These are phyloP conservation scores for Aspergillus baeticus DNA, from an alignment of 495 filamentous ascomycete genomes.

Conservation along the genomic window DNA sequence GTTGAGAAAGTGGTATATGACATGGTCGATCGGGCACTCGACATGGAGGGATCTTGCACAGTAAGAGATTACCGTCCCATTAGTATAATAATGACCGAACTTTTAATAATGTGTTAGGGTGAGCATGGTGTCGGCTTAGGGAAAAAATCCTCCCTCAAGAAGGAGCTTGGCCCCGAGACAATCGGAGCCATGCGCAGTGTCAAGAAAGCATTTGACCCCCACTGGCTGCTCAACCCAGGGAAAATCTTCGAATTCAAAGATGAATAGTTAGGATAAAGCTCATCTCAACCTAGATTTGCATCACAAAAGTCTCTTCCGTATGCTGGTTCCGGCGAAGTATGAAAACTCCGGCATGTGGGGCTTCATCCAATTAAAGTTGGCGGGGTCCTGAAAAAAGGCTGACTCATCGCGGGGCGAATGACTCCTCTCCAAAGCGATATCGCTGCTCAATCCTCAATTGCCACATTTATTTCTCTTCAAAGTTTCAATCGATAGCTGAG, in stretches of 20 bases:
- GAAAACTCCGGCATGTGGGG: neutral
- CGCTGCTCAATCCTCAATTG: conserved; percentile 25
- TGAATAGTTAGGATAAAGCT: neutral
- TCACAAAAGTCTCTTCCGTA: neutral
- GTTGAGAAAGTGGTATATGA: conserved; percentile 80
- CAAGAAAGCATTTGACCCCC: conserved; percentile 80
- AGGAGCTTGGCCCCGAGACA: conserved; percentile 81
- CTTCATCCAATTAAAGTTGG: conserved; percentile 1
- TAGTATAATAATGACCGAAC: neutral
- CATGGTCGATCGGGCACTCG: conserved; percentile 83
- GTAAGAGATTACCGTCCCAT: conserved; percentile 31
- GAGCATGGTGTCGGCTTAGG: conserved; percentile 89
- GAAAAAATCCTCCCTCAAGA: conserved; percentile 76
- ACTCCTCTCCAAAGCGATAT: conserved; percentile 33
- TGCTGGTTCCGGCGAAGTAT: conserved; percentile 4
- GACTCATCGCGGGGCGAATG: conserved; percentile 40
- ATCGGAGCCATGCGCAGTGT: conserved; percentile 83
- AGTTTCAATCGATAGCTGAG: conserved; percentile 14
- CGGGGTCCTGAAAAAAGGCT: conserved; percentile 15
- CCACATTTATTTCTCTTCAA: conserved; percentile 26
- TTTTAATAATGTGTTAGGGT: conserved; percentile 45
- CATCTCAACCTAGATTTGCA: too few species aligned
- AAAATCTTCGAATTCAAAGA: conserved; percentile 71
- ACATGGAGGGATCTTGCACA: conserved; percentile 93
- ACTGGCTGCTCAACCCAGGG: conserved; percentile 89